phyloP scores from a whole-genome alignment of 1,284 basidiomycete genomes.

The Irpex sp. region DNA sequence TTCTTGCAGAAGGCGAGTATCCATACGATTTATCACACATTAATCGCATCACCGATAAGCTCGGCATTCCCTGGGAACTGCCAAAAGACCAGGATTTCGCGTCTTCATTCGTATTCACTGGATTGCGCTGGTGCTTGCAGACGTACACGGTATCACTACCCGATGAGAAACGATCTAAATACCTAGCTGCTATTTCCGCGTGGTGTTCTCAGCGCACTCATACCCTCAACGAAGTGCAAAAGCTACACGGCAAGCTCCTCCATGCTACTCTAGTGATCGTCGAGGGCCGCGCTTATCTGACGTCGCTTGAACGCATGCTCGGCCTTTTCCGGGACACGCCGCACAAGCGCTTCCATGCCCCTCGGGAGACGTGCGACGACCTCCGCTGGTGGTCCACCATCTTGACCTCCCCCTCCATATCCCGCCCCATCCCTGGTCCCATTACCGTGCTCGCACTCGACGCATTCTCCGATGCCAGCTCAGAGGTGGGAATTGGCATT shows the following conservation, averaged over 20 bases:
- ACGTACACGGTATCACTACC: conserved; percentile 15
- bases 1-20: no score
- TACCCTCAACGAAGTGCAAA: conserved; percentile 13
- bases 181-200: neutral
- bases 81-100: conserved; percentile 17
- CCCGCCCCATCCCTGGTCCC: conserved; percentile 27
- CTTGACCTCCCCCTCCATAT: conserved; percentile 11
- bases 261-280: conserved; percentile 28
- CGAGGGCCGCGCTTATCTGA: conserved; percentile 3
- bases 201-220: no score
- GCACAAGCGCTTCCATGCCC: conserved; percentile 24
- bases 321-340: conserved; percentile 17
- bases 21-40: no score
- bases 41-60: no score
- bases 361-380: conserved; percentile 19
- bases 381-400: conserved; percentile 35
- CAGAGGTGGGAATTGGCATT: conserved; percentile 34
- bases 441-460: conserved; percentile 20
- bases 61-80: conserved; percentile 17
- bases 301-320: neutral
- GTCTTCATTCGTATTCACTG: conserved; percentile 15
- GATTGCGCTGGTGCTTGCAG: conserved; percentile 22
- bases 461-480: conserved; percentile 43
- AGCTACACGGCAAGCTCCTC: conserved; percentile 22
- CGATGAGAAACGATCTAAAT: conserved; percentile 17